phyloP scores from a whole-genome alignment of 108 stramenopile genomes.

The Epithemia pelagica region DNA sequence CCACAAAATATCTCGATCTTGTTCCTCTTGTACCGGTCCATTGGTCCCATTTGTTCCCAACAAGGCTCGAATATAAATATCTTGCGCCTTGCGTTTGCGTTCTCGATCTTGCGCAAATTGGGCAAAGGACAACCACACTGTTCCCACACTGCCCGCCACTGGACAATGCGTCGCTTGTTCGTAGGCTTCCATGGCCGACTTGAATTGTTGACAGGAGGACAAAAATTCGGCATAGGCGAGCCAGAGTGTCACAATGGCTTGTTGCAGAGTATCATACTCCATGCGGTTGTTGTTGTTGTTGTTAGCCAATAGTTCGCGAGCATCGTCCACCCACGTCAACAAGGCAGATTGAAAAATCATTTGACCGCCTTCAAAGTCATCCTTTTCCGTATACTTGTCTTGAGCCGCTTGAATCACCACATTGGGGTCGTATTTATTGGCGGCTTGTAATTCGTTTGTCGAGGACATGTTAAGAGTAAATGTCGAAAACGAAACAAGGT shows the following conservation, averaged over 20 bases:
- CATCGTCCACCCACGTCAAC: conserved; percentile 85
- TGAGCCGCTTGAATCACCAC: conserved; percentile 55
- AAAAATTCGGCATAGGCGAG: conserved; percentile 66
- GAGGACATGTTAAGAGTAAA: not conserved
- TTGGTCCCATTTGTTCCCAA: conserved; percentile 30
- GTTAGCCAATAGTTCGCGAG: conserved; percentile 37
- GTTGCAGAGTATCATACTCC: conserved; percentile 28
- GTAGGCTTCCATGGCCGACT: conserved; percentile 78
- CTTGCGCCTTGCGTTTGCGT: conserved; percentile 60
- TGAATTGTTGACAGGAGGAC: conserved; percentile 59
- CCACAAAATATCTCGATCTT: conserved; percentile 68
- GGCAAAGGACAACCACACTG: conserved; percentile 74
- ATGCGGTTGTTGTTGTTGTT: not conserved
- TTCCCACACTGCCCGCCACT: conserved; percentile 50
- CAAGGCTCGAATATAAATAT: conserved; percentile 69
- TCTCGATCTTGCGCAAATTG: conserved; percentile 68
- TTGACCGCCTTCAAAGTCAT: conserved; percentile 55
- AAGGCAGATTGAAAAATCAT: conserved; percentile 68
- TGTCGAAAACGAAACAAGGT: not conserved
- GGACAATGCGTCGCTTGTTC: conserved; percentile 70
- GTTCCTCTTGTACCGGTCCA: conserved; percentile 36
- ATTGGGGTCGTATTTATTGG: conserved; percentile 43
- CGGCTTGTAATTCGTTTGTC: too few relatives aligned
- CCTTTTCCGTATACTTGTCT: conserved; percentile 27
- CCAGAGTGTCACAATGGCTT: conserved; percentile 74